A percentile compares a stretch with the other conserved stretches of the same genome.
These are phyloP conservation scores for Phialemonium atrogriseum DNA, from an alignment of 2,329 filamentous ascomycete species.

Conservation along the genomic window DNA sequence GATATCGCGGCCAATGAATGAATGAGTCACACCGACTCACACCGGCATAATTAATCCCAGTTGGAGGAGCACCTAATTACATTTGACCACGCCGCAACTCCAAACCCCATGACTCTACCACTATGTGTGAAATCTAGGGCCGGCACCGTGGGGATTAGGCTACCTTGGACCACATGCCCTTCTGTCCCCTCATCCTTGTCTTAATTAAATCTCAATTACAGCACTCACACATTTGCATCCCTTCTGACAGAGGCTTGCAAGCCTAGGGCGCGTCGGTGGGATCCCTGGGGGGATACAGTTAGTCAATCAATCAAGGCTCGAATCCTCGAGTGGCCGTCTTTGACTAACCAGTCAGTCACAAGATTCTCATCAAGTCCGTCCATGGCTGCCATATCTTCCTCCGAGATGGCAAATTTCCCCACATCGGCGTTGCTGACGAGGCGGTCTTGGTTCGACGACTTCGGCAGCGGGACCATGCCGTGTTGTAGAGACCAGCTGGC, in stretches of 20 bases:
- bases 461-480: conserved; percentile 63
- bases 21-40: too few species aligned
- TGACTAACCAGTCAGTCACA: conserved; percentile 60
- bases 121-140: too few species aligned
- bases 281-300: conserved; percentile 8
- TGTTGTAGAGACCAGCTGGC: conserved; percentile 68
- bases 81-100: too few species aligned
- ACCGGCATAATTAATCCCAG: too few species aligned
- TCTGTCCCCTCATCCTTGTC: too few species aligned
- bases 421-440: conserved; percentile 59
- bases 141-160: too few species aligned
- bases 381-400: conserved; percentile 54
- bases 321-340: conserved; percentile 2
- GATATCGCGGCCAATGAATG: too few species aligned
- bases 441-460: conserved; percentile 56
- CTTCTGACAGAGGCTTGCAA: neutral
- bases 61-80: too few species aligned
- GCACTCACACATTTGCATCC: too few species aligned
- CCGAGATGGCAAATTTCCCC: conserved; percentile 49
- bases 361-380: conserved; percentile 63
- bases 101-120: too few species aligned
- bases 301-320: neutral
- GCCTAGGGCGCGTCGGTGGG: conserved; percentile 13
- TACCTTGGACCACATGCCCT: too few species aligned
- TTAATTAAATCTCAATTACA: too few species aligned